Conservation (phyloP, 164 flowering plant genomes). For the Vitis rupestris region DNA sequence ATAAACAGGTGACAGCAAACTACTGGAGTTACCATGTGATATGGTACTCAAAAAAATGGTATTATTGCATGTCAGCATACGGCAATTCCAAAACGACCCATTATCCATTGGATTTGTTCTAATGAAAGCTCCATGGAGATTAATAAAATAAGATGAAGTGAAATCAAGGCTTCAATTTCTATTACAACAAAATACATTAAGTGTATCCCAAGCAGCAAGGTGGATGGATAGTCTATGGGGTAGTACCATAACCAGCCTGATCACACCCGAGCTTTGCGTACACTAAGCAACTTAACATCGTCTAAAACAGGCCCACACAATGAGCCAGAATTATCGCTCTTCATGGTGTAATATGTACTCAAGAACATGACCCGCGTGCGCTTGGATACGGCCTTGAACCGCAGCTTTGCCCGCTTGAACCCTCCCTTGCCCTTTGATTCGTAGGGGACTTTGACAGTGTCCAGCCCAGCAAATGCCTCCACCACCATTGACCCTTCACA, state of each 20-base stretch:
- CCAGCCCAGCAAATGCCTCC: slow-evolving; percentile 62
- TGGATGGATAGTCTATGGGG: neutral
- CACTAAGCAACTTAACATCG: slow-evolving; percentile 56
- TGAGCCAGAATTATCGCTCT: slow-evolving; percentile 52
- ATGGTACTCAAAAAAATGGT: too few species aligned
- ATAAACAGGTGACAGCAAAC: too few species aligned
- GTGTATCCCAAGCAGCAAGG: neutral
- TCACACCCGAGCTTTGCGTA: slow-evolving; percentile 22
- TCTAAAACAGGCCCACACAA: slow-evolving; percentile 85
- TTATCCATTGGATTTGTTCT: too few species aligned
- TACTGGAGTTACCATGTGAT: too few species aligned
- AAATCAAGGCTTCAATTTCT: neutral
- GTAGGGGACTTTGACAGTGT: slow-evolving; percentile 48
- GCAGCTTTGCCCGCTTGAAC: slow-evolving; percentile 47
- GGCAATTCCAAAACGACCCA: too few species aligned
- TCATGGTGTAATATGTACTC: slow-evolving; percentile 68
- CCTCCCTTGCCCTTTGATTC: slow-evolving; percentile 75
- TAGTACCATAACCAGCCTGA: neutral
- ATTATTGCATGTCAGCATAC: too few species aligned
- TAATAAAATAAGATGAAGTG: too few species aligned
- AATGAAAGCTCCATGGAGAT: too few species aligned
- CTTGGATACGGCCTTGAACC: slow-evolving; percentile 43
- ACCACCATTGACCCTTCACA: slow-evolving; percentile 77
- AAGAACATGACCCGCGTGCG: slow-evolving; percentile 58
- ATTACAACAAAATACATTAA: neutral